Evolutionary conservation across 345 rosid species (phyloP).

Genomic region (Carallia brachiata): DNA sequence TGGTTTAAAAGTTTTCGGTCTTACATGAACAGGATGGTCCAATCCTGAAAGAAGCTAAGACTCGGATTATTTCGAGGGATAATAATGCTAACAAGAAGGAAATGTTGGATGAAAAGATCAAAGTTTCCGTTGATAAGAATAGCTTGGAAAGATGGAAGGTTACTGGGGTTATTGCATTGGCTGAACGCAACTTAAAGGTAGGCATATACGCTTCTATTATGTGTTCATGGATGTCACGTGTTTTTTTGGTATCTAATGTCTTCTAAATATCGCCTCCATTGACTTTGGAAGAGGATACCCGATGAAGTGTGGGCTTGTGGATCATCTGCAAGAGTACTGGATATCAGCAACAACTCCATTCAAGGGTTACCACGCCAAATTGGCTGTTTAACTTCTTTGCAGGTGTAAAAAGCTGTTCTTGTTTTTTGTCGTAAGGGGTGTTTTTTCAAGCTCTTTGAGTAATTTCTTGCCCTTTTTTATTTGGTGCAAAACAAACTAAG

Average conservation of each 20-base stretch:
- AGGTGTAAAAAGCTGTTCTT: constrained; percentile 34
- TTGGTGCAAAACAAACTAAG: no score
- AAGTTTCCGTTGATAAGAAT: constrained; percentile 41
- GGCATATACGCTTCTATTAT: constrained; percentile 3
- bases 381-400: constrained; percentile 49
- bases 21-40: constrained; percentile 63
- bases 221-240: background rate
- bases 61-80: constrained; percentile 48
- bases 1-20: constrained; percentile 6
- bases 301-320: constrained; percentile 74
- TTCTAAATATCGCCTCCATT: constrained; percentile 18
- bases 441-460: constrained; percentile 7
- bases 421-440: background rate
- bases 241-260: background rate
- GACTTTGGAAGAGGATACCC: constrained; percentile 58
- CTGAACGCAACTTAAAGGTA: constrained; percentile 74
- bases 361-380: constrained; percentile 50
- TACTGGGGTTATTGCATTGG: constrained; percentile 70
- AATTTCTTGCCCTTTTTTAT: background rate
- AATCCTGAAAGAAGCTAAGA: constrained; percentile 54
- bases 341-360: constrained; percentile 62
- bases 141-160: constrained; percentile 63
- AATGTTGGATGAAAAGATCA: constrained; percentile 25
- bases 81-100: constrained; percentile 13
- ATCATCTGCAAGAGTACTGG: constrained; percentile 56